phyloP scores from a whole-genome alignment of 768 basidiomycete species.

The Rhodotorula toruloides region DNA sequence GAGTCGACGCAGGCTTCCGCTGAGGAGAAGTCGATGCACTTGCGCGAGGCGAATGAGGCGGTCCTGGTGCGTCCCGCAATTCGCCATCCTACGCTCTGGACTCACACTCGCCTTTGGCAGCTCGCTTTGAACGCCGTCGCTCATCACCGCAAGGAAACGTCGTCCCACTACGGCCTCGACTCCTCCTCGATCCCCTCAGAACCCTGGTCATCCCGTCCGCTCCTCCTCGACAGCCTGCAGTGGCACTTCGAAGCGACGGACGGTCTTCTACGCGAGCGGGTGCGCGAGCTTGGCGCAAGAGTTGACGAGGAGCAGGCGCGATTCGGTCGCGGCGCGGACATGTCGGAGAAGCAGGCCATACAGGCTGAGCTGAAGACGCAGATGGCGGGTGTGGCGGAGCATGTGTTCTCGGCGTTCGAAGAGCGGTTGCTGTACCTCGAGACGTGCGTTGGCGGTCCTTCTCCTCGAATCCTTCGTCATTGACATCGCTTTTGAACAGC shows the following conservation, averaged over 20 bases:
- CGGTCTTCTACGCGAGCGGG: slow-evolving; percentile 44
- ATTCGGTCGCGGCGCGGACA: background rate
- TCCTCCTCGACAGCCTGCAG: slow-evolving; percentile 63
- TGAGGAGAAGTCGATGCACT: slow-evolving; percentile 51
- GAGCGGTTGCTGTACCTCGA: slow-evolving; percentile 36
- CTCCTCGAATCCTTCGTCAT: background rate
- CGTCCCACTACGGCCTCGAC: slow-evolving; percentile 72
- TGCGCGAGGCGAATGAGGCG: slow-evolving; percentile 66
- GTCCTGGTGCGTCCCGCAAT: slow-evolving; percentile 56
- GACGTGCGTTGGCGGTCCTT: slow-evolving; percentile 13
- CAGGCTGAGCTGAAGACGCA: slow-evolving; percentile 46
- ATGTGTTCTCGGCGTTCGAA: slow-evolving; percentile 36
- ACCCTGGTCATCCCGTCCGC: slow-evolving; percentile 75
- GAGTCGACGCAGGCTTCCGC: slow-evolving; percentile 47
- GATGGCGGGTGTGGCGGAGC: slow-evolving; percentile 47
- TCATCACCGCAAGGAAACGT: slow-evolving; percentile 68
- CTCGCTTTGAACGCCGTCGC: slow-evolving; percentile 66
- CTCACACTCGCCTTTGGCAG: slow-evolving; percentile 49
- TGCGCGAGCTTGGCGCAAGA: slow-evolving; percentile 45
- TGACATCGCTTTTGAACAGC: no score
- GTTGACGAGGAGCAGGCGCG: slow-evolving; percentile 35
- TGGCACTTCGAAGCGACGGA: slow-evolving; percentile 60
- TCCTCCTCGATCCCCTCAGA: slow-evolving; percentile 54
- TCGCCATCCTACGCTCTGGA: background rate
- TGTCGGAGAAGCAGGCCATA: slow-evolving; percentile 32